These are phyloP conservation scores for Epichloe sp. DNA, from an alignment of 2,329 filamentous ascomycete genomes.

Conservation along the genomic window DNA sequence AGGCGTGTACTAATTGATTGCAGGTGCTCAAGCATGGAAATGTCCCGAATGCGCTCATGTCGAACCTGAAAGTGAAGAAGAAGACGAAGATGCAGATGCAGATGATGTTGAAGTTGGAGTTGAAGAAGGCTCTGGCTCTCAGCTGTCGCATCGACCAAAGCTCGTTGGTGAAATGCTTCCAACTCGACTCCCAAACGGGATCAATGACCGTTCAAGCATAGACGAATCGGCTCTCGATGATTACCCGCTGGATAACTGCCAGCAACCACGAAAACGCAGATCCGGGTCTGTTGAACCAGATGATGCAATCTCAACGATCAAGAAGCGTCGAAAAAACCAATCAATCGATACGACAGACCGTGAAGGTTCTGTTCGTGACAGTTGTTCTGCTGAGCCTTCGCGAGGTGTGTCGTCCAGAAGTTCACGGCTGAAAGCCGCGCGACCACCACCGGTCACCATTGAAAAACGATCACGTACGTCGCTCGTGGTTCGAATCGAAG, in stretches of 20 bases:
- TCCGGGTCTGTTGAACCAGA: constrained; percentile 57
- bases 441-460: constrained; percentile 27
- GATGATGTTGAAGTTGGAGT: constrained; percentile 14
- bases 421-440: constrained; percentile 38
- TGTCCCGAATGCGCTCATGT: constrained; percentile 35
- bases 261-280: constrained; percentile 72
- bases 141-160: constrained; percentile 14
- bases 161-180: constrained; percentile 26
- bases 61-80: constrained; percentile 11
- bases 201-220: constrained; percentile 52
- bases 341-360: constrained; percentile 27
- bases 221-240: constrained; percentile 59
- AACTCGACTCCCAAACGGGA: constrained; percentile 27
- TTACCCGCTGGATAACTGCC: constrained; percentile 62
- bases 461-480: constrained; percentile 23
- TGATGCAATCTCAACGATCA: constrained; percentile 36
- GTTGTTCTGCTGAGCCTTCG: constrained; percentile 14
- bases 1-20: constrained; percentile 11
- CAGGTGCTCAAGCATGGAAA: constrained; percentile 34
- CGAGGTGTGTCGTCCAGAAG: constrained; percentile 35
- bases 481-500: constrained; percentile 22
- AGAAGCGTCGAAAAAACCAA: constrained; percentile 41
- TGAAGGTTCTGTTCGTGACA: constrained; percentile 21
- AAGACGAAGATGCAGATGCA: constrained; percentile 14
- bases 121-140: constrained; percentile 14